Percentiles rank a stretch among this genome's conserved stretches.
Evolutionary conservation across 2,329 filamentous ascomycete species (phyloP).

Genomic region (Neophaeococcomyces mojaviensis): DNA sequence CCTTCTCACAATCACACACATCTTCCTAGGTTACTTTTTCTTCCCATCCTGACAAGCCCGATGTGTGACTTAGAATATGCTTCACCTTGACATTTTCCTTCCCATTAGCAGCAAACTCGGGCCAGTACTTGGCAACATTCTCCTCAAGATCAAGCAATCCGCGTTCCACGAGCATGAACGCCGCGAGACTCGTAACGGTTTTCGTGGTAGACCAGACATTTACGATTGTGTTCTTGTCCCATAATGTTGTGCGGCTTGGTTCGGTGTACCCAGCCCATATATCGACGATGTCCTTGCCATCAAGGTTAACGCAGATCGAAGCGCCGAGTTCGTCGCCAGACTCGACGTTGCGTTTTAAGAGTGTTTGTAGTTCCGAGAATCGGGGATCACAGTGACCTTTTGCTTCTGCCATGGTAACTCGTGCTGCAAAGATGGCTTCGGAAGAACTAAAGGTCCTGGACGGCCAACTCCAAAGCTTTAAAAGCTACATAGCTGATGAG

Average conservation of each 20-base stretch:
- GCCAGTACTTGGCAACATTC: constrained; percentile 28
- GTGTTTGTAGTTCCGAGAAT: constrained; percentile 30
- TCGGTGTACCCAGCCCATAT: constrained; percentile 39
- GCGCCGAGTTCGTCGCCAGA: constrained; percentile 39
- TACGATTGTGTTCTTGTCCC: constrained; percentile 18
- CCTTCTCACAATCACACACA: constrained; percentile 26
- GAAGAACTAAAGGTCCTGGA: too few species aligned
- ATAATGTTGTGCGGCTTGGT: constrained; percentile 20
- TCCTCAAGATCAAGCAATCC: constrained; percentile 24
- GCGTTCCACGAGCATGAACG: constrained; percentile 24
- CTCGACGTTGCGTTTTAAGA: constrained; percentile 31
- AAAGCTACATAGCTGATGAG: too few species aligned
- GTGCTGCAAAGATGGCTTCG: too few species aligned
- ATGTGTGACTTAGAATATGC: constrained; percentile 16
- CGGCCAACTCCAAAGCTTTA: too few species aligned
- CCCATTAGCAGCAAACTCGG: constrained; percentile 28
- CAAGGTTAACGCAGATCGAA: constrained; percentile 36
- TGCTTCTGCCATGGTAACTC: constrained; percentile 8
- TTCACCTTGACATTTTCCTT: constrained; percentile 26
- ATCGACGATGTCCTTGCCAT: constrained; percentile 38
- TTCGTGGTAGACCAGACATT: constrained; percentile 26
- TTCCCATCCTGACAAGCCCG: constrained; percentile 26
- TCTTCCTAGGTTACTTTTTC: constrained; percentile 26
- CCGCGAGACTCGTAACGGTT: constrained; percentile 23
- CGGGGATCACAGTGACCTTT: constrained; percentile 32